Evolutionary conservation across 2,329 filamentous ascomycete species (phyloP).

Genomic region (Cladosporium colombiae): DNA sequence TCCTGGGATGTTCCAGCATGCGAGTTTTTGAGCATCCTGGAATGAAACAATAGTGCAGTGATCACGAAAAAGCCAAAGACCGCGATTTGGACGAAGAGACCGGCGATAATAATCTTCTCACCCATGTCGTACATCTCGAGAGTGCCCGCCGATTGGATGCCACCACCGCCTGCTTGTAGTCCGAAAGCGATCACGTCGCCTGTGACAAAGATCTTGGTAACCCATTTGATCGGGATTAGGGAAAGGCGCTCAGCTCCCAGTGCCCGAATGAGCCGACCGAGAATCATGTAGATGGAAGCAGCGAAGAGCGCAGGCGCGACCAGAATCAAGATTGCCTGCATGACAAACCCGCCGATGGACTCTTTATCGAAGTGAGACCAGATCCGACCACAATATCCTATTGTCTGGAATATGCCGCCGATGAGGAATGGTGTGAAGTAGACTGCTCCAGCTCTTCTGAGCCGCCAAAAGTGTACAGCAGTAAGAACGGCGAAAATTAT

Average conservation of each 20-base stretch:
- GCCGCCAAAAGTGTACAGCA: conserved; percentile 43
- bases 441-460: conserved; percentile 48
- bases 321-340: conserved; percentile 47
- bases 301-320: conserved; percentile 53
- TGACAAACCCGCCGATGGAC: conserved; percentile 43
- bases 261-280: conserved; percentile 47
- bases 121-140: conserved; percentile 40
- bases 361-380: conserved; percentile 36
- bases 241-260: conserved; percentile 47
- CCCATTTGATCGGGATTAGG: conserved; percentile 45
- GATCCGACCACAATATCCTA: conserved; percentile 45
- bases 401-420: conserved; percentile 49
- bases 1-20: neutral
- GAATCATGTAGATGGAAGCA: conserved; percentile 55
- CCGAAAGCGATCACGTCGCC: conserved; percentile 57
- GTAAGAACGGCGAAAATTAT: conserved; percentile 50
- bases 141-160: conserved; percentile 38
- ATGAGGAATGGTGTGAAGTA: conserved; percentile 52
- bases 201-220: conserved; percentile 58
- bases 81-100: conserved; percentile 59
- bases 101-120: conserved; percentile 57
- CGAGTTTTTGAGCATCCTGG: conserved; percentile 36
- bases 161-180: conserved; percentile 52
- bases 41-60: conserved; percentile 53
- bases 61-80: conserved; percentile 59